These are phyloP conservation scores for Pseudogymnoascus sp. DNA, from an alignment of 2,329 filamentous ascomycete genomes.

Conservation along the genomic window DNA sequence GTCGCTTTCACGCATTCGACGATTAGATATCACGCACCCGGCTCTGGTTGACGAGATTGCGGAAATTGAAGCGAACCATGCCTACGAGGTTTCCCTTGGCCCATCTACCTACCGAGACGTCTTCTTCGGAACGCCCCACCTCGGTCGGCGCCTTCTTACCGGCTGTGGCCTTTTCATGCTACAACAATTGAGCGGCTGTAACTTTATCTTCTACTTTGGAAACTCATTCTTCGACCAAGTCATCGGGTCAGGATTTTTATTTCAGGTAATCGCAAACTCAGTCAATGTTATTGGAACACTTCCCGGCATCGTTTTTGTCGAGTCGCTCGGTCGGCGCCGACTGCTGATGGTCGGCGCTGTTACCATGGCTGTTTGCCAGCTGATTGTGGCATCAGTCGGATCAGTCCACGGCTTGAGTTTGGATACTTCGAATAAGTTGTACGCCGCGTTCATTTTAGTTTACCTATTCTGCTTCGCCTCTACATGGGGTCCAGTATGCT, in stretches of 20 bases:
- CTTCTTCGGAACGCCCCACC: slow-evolving; percentile 52
- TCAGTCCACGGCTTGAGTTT: slow-evolving; percentile 30
- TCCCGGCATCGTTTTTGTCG: slow-evolving; percentile 65
- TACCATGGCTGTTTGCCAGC: slow-evolving; percentile 62
- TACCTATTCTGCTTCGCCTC: slow-evolving; percentile 75
- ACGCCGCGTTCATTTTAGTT: slow-evolving; percentile 56
- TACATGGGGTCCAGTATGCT: slow-evolving; percentile 68
- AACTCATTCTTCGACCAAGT: slow-evolving; percentile 61
- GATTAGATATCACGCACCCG: slow-evolving; percentile 64
- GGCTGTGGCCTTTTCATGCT: slow-evolving; percentile 68
- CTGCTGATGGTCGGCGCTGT: slow-evolving; percentile 65
- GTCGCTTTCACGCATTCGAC: slow-evolving; percentile 42
- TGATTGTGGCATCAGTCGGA: slow-evolving; percentile 57
- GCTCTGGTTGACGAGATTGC: slow-evolving; percentile 65
- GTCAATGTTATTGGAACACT: slow-evolving; percentile 74
- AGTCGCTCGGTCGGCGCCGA: slow-evolving; percentile 65
- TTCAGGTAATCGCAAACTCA: slow-evolving; percentile 64
- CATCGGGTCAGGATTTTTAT: slow-evolving; percentile 55
- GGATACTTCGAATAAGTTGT: slow-evolving; percentile 44
- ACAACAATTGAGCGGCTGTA: slow-evolving; percentile 69
- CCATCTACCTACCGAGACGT: slow-evolving; percentile 51
- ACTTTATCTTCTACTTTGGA: slow-evolving; percentile 72
- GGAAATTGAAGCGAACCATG: slow-evolving; percentile 66
- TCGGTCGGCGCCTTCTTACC: slow-evolving; percentile 62
- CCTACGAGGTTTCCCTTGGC: slow-evolving; percentile 62